phyloP scores from a whole-genome alignment of 768 basidiomycete species.

The Strobilomyces dryophilus region DNA sequence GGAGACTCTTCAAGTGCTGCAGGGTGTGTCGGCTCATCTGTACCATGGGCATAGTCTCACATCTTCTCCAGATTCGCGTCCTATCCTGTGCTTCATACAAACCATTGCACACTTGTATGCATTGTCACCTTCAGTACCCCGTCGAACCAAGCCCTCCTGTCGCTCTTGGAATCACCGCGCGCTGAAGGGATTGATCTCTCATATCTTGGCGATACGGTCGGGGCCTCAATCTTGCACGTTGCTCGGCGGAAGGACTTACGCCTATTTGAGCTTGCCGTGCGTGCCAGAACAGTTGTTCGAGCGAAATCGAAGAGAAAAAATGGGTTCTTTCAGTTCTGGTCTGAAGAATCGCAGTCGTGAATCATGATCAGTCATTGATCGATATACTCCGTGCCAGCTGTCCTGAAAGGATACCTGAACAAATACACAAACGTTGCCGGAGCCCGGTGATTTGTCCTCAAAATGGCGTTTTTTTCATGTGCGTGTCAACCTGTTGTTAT shows the following conservation, averaged over 20 bases:
- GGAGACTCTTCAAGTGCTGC: conserved; percentile 62
- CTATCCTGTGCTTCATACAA: conserved; percentile 72
- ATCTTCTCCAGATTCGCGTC: conserved; percentile 61
- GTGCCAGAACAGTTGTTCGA: conserved; percentile 89
- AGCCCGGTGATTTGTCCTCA: conserved; percentile 89
- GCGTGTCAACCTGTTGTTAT: conserved; percentile 26
- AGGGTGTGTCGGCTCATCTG: conserved; percentile 44
- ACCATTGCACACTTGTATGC: conserved; percentile 66
- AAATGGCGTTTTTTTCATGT: conserved; percentile 85
- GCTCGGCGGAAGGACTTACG: conserved; percentile 75
- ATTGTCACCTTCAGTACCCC: conserved; percentile 46
- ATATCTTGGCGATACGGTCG: conserved; percentile 74
- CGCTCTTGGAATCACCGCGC: conserved; percentile 65
- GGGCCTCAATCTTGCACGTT: conserved; percentile 79
- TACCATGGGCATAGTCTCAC: not conserved
- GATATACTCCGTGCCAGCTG: conserved; percentile 52
- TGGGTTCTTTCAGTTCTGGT: conserved; percentile 26
- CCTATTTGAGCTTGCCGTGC: conserved; percentile 78
- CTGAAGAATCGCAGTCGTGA: conserved; percentile 51
- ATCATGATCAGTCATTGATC: conserved; percentile 73
- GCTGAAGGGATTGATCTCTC: conserved; percentile 70
- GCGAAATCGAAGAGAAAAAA: conserved; percentile 69
- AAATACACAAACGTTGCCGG: conserved; percentile 92
- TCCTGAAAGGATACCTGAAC: conserved; percentile 74
- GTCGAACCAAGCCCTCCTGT: conserved; percentile 43